Base-by-base conservation (phyloP, 2,329 filamentous ascomycete species). In the Pseudofabraea citricarpa region DNA sequence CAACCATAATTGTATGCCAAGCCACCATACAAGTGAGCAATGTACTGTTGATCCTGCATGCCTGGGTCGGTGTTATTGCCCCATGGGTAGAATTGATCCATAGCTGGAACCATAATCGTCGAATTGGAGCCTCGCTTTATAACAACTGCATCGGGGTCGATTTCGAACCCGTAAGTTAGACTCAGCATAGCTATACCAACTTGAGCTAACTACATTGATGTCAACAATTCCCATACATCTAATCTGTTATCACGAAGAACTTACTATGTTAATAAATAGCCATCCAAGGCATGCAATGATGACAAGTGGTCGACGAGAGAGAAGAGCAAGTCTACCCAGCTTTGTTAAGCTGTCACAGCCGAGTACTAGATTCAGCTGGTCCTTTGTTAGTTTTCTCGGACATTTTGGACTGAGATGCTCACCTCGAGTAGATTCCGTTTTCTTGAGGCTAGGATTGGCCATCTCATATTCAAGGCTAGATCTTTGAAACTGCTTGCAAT, bases 391-490 rank as follows among this genome's bases (percentile, higher is more conserved):
- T 12, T 29, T 18, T 18, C 6, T 9, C 36, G 3, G 48, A 47
- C 9, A 24, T 15, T 16, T 43, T 6, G n/a, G 18, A 20, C 7
- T 3, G 10, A 22, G n/a, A 24, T 22, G 44, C 57, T n/a, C 40
- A 69, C 69, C 58, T 73, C 70, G 5, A 53, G 54, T 31, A 65
- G 54, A 24, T 62, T 63, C 46, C 66, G 60, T 29, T 62, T 58
- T 5, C 60, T 55, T 7, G 58, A 54, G 44, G 61, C 64, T 32
- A 74, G 51, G 21, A 73, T 63, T 57, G 67, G 70, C 68, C 70
- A 73, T n/a, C 70, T 59, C 47, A 71, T 55, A 46, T 71, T 68
- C 12, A 61, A 53, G 3, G 68, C 64, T 61, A 72, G 67, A 21
- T 62, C 62, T 44, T 70, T 70, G 18, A 74, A 58, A 6, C 64